Evolutionary conservation across 345 rosid genomes (phyloP), one percentile per base, ranked within the genome.

Genomic region (Hevea brasiliensis): DNA sequence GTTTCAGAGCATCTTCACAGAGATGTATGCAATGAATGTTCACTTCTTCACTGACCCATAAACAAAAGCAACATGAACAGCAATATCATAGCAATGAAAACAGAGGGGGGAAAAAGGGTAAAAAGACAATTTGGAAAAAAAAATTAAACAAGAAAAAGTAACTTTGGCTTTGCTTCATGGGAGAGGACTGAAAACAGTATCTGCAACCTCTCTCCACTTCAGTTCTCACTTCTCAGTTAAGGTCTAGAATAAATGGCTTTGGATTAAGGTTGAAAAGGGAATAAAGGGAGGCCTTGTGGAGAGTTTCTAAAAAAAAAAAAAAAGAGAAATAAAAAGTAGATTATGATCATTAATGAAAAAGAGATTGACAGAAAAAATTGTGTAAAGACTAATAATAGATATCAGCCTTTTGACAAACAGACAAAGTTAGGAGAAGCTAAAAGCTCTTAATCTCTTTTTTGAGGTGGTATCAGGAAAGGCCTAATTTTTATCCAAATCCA

Each of bases 1-100:
- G 63, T 70, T 77, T 68, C 82, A 82, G 74, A 72, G 88, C 87
- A 87, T 81, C 83, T 83, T 83, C 86, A 57, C 82, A 83, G 60
- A 76, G 54, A 67, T 82, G 78, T 42, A 79, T 67, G 82, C 72
- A 78, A 66, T 56, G 40, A 55, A 48, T 62, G 24, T 70, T 73
- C 58, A 70, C 45, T 72, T 81, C 79, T n/a, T 73, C 80, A 77
- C 80, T 74, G 29, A 72, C 55, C 71, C 45, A 45, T 29, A 57
- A 68, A 71, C 51, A 74, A 68, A 51, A 72, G 55, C 62, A 64
- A 59, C 50, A 27, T 79, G 59, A 65, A 61, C 71, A 53, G 48
- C 65, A 18, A 44, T 72, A 62, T 63, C 70, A 53, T 13, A n/a
- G 56, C 15, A 42, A 7, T 55, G 54, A 51, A 18, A 1, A 12